Evolutionary conservation across 768 basidiomycete genomes (phyloP).

Genomic region (Auricularia sp.): DNA sequence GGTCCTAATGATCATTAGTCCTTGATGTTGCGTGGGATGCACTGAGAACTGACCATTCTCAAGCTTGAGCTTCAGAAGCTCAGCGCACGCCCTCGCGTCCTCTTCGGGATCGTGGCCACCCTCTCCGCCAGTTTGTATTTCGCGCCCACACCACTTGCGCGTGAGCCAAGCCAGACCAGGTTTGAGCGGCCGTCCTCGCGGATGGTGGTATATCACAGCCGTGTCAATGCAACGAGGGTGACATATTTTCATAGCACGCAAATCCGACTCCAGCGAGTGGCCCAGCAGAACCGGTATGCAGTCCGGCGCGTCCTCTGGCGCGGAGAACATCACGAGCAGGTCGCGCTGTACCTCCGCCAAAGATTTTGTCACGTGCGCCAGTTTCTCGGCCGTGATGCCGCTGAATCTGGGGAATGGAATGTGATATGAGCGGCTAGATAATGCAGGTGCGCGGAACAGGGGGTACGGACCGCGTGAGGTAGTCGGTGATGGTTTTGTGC

Average conservation of each 20-base stretch:
- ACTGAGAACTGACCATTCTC: constrained; percentile 39
- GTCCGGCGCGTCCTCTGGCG: constrained; percentile 27
- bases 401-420: constrained; percentile 54
- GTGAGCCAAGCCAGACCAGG: constrained; percentile 96
- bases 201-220: constrained; percentile 82
- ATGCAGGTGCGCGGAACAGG: not conserved
- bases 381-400: constrained; percentile 73
- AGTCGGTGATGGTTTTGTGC: constrained; percentile 72
- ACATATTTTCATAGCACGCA: constrained; percentile 76
- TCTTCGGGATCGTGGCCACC: constrained; percentile 93
- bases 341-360: constrained; percentile 68
- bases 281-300: constrained; percentile 77
- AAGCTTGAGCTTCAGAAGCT: constrained; percentile 75
- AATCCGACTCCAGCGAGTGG: constrained; percentile 92
- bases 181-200: constrained; percentile 86
- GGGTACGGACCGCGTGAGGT: constrained; percentile 68
- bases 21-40: constrained; percentile 4
- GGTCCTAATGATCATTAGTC: constrained; percentile 25
- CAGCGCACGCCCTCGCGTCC: constrained; percentile 82
- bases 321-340: constrained; percentile 51
- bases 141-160: constrained; percentile 82
- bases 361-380: constrained; percentile 64
- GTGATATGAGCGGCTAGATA: not conserved
- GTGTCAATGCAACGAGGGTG: constrained; percentile 90
- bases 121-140: constrained; percentile 78